A percentile compares a stretch with the other conserved stretches of the same genome.
phyloP scores from a whole-genome alignment of 164 flowering plant species.

The Aristolochia contorta region DNA sequence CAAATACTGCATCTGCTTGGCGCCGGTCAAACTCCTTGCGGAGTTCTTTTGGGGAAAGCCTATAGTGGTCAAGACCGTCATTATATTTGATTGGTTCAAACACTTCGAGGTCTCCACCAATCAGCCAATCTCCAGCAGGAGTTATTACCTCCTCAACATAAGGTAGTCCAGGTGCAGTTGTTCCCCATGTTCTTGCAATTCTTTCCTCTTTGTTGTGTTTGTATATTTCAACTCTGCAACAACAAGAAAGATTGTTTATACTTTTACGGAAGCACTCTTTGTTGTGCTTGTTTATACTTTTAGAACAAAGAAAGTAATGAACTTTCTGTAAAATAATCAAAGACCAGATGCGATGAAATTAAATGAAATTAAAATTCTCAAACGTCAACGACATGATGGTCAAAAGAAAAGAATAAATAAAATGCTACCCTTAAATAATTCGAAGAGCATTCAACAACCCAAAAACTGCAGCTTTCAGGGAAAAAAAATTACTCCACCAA shows the following conservation, averaged over 20 bases:
- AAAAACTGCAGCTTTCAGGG: too few relatives aligned
- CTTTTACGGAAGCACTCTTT: not conserved
- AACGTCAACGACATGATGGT: too few relatives aligned
- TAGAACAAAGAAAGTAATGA: not conserved
- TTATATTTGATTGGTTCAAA: constrained; percentile 72
- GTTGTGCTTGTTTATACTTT: too few relatives aligned
- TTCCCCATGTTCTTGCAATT: constrained; percentile 96
- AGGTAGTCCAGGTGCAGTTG: constrained; percentile 87
- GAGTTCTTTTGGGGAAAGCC: constrained; percentile 80
- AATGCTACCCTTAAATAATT: too few relatives aligned
- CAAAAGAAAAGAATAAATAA: too few relatives aligned
- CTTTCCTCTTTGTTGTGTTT: constrained; percentile 98
- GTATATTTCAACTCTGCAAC: constrained; percentile 71
- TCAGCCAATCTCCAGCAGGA: constrained; percentile 87
- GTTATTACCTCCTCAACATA: constrained; percentile 83
- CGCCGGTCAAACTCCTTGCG: constrained; percentile 78
- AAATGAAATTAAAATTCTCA: too few relatives aligned
- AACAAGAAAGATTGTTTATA: not conserved
- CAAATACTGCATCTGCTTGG: constrained; percentile 95
- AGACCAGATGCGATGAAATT: too few relatives aligned
- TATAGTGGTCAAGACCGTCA: constrained; percentile 92
- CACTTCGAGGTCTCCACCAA: constrained; percentile 92
- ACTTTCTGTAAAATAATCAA: too few relatives aligned
- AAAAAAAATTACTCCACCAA: too few relatives aligned
- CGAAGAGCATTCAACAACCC: too few relatives aligned